Conservation (phyloP, 129 eudicot species). For the Dittrichia graveolens region DNA sequence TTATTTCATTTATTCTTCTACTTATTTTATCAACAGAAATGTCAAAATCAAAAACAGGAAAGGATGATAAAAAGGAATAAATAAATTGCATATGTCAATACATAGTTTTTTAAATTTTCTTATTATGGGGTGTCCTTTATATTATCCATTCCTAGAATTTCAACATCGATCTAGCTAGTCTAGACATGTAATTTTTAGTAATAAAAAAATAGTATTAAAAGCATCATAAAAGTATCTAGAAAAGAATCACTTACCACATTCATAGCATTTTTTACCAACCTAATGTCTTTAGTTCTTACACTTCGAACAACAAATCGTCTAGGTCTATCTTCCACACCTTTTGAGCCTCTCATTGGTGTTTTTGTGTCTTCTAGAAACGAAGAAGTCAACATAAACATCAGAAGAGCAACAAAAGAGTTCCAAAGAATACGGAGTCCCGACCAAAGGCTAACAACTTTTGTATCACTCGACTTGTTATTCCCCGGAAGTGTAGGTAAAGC, state of each 20-base stretch:
- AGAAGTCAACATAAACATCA: slow-evolving; percentile 24
- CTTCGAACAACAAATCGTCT: slow-evolving; percentile 24
- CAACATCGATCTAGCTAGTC: too few relatives aligned
- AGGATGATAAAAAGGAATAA: too few relatives aligned
- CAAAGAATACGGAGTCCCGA: slow-evolving; percentile 2
- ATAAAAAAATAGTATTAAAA: too few relatives aligned
- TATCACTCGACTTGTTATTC: slow-evolving; percentile 1
- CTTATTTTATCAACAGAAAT: too few relatives aligned
- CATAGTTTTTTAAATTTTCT: too few relatives aligned
- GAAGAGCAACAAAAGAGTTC: slow-evolving; percentile 22
- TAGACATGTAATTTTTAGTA: too few relatives aligned
- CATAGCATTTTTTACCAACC: slow-evolving; percentile 34
- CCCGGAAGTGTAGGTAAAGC: slow-evolving; percentile 16
- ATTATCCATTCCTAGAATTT: too few relatives aligned
- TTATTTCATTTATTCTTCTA: too few relatives aligned
- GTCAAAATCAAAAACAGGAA: too few relatives aligned
- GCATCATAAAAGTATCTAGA: too few relatives aligned
- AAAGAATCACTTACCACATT: slow-evolving; percentile 18
- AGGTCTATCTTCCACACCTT: slow-evolving; percentile 21
- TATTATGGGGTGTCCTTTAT: too few relatives aligned
- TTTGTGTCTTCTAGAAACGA: slow-evolving; percentile 36
- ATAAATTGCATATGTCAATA: too few relatives aligned
- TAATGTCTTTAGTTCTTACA: slow-evolving; percentile 32
- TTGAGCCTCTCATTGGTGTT: slow-evolving; percentile 27
- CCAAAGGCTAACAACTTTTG: slow-evolving; percentile 4